A percentile compares a stretch with the other conserved stretches of the same genome.
phyloP scores from a whole-genome alignment of 2,329 filamentous ascomycete species.

The Cladosporium sp. region DNA sequence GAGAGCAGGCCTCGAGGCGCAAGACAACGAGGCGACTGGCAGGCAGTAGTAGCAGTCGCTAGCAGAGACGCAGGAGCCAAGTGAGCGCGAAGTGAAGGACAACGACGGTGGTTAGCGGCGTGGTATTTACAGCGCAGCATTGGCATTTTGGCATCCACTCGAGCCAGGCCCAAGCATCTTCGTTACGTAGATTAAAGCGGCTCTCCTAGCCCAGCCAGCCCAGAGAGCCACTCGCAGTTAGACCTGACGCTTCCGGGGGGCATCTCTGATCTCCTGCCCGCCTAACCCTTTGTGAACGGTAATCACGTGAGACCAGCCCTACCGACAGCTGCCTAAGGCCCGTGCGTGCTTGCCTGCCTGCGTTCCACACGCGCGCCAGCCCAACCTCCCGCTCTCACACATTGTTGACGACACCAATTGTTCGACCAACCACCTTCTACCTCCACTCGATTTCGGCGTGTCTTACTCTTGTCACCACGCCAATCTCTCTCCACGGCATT shows the following conservation, averaged over 20 bases:
- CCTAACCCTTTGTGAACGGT: no score
- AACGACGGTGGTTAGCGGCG: not conserved
- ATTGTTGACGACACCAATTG: slow-evolving; percentile 1
- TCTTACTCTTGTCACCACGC: not conserved
- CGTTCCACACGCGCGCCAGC: not conserved
- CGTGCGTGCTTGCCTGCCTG: no score
- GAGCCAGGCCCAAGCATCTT: no score
- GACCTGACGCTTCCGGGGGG: no score
- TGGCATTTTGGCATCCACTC: not conserved
- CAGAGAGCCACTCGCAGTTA: no score
- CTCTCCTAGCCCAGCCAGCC: no score
- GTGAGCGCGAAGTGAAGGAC: no score
- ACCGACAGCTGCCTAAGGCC: no score
- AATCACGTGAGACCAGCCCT: no score
- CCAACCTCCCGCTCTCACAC: slow-evolving; percentile 1
- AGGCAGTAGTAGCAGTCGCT: no score
- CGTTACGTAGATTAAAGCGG: no score
- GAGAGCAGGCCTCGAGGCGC: not conserved
- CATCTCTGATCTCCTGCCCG: no score
- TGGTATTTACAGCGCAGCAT: not conserved
- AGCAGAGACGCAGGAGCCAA: not conserved
- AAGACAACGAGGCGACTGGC: not conserved
- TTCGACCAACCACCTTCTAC: not conserved
- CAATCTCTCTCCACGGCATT: not conserved
- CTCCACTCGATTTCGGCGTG: not conserved